These are phyloP conservation scores for Kwoniella dendrophila DNA, from an alignment of 768 basidiomycete genomes.

Conservation along the genomic window DNA sequence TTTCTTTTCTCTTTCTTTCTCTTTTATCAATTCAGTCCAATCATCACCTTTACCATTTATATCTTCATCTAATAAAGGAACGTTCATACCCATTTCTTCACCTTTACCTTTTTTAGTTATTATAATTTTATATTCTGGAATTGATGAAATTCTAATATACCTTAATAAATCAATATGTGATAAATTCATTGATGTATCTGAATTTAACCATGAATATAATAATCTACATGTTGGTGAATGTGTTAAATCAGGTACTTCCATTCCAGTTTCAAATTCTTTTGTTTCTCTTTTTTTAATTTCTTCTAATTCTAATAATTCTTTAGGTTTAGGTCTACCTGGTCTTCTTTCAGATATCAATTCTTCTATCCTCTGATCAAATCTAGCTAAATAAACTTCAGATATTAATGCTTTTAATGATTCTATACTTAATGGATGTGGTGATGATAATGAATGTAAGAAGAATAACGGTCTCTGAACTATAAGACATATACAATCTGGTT, in stretches of 20 bases:
- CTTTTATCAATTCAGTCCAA: conserved; percentile 30
- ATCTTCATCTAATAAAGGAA: conserved; percentile 11
- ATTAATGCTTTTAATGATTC: conserved; percentile 46
- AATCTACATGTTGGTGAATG: conserved; percentile 47
- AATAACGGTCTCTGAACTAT: conserved; percentile 54
- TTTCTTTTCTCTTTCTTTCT: neutral
- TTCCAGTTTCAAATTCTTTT: conserved; percentile 52
- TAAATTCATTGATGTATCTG: conserved; percentile 34
- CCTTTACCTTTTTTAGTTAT: conserved; percentile 19
- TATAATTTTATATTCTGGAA: conserved; percentile 26
- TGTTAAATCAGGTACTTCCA: conserved; percentile 55
- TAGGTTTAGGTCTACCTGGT: conserved; percentile 53
- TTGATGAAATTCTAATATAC: conserved; percentile 34
- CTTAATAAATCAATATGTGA: conserved; percentile 48
- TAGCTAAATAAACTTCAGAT: conserved; percentile 48
- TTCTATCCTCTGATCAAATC: conserved; percentile 47
- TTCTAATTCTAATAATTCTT: conserved; percentile 51
- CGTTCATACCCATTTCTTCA: conserved; percentile 20
- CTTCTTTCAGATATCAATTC: conserved; percentile 45
- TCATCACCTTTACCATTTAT: conserved; percentile 30
- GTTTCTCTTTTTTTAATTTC: conserved; percentile 45
- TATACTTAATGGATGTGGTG: conserved; percentile 46
- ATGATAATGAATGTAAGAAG: conserved; percentile 52
- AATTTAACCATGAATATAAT: conserved; percentile 46
- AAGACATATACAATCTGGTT: neutral